Conservation (phyloP, 2,329 filamentous ascomycete species). For the Penicillium polonicum region DNA sequence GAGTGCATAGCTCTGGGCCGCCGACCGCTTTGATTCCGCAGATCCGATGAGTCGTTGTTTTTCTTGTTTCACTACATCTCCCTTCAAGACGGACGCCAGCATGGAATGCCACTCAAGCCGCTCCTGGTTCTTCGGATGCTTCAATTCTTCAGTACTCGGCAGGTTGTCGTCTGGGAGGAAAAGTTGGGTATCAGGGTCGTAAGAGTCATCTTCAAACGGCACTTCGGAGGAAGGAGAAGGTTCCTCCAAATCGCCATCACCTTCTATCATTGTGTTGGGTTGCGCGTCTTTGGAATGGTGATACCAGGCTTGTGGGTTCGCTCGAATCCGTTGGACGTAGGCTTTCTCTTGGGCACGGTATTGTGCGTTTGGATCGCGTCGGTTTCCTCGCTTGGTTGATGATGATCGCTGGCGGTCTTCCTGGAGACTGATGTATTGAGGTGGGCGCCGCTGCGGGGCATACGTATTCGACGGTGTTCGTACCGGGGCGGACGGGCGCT, state of each 20-base stretch:
- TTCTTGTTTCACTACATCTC: constrained; percentile 95
- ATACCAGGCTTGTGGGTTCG: constrained; percentile 76
- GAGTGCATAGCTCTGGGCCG: constrained; percentile 66
- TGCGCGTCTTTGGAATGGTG: constrained; percentile 59
- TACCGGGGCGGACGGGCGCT: constrained; percentile 66
- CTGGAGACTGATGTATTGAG: constrained; percentile 49
- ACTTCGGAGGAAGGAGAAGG: constrained; percentile 84
- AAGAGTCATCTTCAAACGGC: constrained; percentile 76
- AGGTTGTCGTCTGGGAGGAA: constrained; percentile 89
- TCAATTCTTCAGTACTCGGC: constrained; percentile 84
- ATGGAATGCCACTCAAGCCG: constrained; percentile 97
- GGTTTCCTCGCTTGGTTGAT: constrained; percentile 54
- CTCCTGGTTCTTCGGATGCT: constrained; percentile 83
- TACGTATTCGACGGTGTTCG: constrained; percentile 79
- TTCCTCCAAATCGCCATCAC: constrained; percentile 82
- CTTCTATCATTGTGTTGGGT: constrained; percentile 65
- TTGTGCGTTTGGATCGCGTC: constrained; percentile 67
- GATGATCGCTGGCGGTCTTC: constrained; percentile 55
- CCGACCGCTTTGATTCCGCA: constrained; percentile 69
- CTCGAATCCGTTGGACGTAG: constrained; percentile 87
- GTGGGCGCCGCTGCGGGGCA: constrained; percentile 60
- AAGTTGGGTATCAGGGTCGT: constrained; percentile 88
- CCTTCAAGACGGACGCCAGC: constrained; percentile 91
- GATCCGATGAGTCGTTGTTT: constrained; percentile 92
- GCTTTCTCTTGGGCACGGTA: constrained; percentile 87